Conservation (phyloP, 148 eudicot species). For the Vaccinium macrocarpon region DNA sequence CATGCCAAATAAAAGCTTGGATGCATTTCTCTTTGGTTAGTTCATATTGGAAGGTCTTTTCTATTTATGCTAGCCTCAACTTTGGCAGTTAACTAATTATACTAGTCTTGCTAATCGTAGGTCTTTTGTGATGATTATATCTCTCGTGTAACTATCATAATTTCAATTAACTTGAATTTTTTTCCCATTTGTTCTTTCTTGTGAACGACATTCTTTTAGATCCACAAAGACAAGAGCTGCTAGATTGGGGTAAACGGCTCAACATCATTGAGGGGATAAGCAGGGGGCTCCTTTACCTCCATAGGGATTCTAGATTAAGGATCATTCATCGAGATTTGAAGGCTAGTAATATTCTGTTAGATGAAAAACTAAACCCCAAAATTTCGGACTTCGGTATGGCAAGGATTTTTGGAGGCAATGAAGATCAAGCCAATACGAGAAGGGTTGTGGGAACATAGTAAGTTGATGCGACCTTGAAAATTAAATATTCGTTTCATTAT, state of each 20-base stretch:
- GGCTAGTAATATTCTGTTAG: slow-evolving; percentile 46
- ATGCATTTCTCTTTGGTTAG: slow-evolving; percentile 45
- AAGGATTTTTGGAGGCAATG: slow-evolving; percentile 51
- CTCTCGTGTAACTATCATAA: neutral
- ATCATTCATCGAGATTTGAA: slow-evolving; percentile 58
- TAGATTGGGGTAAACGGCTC: slow-evolving; percentile 44
- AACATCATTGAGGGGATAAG: slow-evolving; percentile 53
- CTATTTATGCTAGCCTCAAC: neutral
- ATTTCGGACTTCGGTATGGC: slow-evolving; percentile 63
- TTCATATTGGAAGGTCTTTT: neutral
- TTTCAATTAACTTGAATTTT: neutral
- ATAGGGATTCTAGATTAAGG: slow-evolving; percentile 46
- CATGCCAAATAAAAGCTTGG: slow-evolving; percentile 34
- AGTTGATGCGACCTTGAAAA: slow-evolving; percentile 16
- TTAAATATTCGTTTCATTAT: neutral
- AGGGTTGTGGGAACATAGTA: slow-evolving; percentile 70
- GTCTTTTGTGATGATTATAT: neutral
- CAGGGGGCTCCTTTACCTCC: slow-evolving; percentile 56
- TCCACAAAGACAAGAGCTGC: slow-evolving; percentile 18
- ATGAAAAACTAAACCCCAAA: slow-evolving; percentile 44
- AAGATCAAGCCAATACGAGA: slow-evolving; percentile 49
- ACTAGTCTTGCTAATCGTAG: neutral
- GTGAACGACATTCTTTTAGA: slow-evolving; percentile 1
- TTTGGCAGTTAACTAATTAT: neutral
- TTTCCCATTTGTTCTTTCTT: neutral